Evolutionary conservation across 2,329 filamentous ascomycete genomes (phyloP).

Genomic region (Hypoxylon sp.): DNA sequence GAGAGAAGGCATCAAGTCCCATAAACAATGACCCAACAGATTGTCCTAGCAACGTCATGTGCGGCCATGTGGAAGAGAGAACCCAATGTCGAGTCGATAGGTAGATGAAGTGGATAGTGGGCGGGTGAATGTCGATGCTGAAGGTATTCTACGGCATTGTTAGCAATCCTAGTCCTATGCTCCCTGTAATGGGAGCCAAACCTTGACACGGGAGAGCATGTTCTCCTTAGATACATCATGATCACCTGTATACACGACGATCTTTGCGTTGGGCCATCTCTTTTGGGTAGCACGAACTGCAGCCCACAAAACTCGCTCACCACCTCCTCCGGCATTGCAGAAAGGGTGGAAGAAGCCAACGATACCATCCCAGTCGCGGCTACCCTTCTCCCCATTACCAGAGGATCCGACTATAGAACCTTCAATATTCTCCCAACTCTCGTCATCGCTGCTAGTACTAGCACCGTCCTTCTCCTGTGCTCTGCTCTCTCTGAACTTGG

Average conservation of each 20-base stretch:
- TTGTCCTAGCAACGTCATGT: slow-evolving; percentile 94
- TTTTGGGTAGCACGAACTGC: slow-evolving; percentile 92
- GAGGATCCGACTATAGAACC: slow-evolving; percentile 57
- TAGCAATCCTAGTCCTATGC: slow-evolving; percentile 16
- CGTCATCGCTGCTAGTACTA: slow-evolving; percentile 65
- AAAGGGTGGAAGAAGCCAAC: slow-evolving; percentile 99
- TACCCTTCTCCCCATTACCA: slow-evolving; percentile 59
- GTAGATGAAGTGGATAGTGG: slow-evolving; percentile 90
- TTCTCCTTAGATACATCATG: slow-evolving; percentile 85
- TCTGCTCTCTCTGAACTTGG: slow-evolving; percentile 54
- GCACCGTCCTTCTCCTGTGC: slow-evolving; percentile 51
- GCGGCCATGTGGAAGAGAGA: slow-evolving; percentile 87
- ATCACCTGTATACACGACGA: slow-evolving; percentile 95
- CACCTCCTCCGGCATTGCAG: slow-evolving; percentile 96
- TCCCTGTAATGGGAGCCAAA: slow-evolving; percentile 54
- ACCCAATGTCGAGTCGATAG: slow-evolving; percentile 90
- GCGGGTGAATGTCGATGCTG: slow-evolving; percentile 89
- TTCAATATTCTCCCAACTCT: slow-evolving; percentile 77
- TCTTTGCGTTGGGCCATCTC: slow-evolving; percentile 89
- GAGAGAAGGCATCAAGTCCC: slow-evolving; percentile 92
- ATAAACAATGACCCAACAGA: slow-evolving; percentile 89
- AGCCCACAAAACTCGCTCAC: slow-evolving; percentile 96
- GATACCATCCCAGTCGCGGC: slow-evolving; percentile 82
- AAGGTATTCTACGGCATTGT: slow-evolving; percentile 78
- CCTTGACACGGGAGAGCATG: slow-evolving; percentile 84